Base-by-base conservation (phyloP, 371 early-diverging fungal species). In the Rhizopus arrhizus region DNA sequence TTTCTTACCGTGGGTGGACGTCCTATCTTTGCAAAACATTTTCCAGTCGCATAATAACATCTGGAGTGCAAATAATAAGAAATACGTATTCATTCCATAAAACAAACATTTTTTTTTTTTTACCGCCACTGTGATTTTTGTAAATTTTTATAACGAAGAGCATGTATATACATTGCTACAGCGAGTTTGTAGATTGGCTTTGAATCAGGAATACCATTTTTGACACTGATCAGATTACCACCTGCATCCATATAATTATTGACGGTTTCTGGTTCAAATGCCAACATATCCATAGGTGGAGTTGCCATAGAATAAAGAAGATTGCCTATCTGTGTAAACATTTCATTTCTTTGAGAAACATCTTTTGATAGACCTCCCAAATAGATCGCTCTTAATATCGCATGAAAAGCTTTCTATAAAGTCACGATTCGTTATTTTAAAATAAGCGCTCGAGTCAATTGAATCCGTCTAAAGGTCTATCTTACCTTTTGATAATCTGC, bases 201-300 rank as follows among this genome's bases (percentile, higher is more conserved):
- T 1, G 71, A 64, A 15, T 71, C 68, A 3, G 69, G 65, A 2
- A 42, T 53, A 15, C 41, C 53, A 5, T 10, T 50, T 3, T 55
- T 58, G 0, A 48, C 36, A 8, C 52, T 33, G 7, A 50, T 29
- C 8, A 69, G 31, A 35, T 62, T 43, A 5, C 72, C 65, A 29
- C 67, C 59, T 13, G 36, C 13, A 3, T 47, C 52, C 32, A 74
- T 29, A 6, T 33, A 52, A 6, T 59, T 46, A 13, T 52, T 53
- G 15, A 36, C 15, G 50, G 22, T 33, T 36, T 64, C 46, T 7
- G 56, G 46, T 47, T 61, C 51, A 41, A 82, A 70, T 0, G 88
- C 85, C 38, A 73, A 74, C 72, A 85, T 82, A n/a, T 72, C 61
- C 88, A 91, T 89, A 2, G 92, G 92, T 16, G 77, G 65, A 3